A percentile compares a stretch with the other conserved stretches of the same genome.
Conservation (phyloP, 345 rosid genomes). For the Punica granatum region DNA sequence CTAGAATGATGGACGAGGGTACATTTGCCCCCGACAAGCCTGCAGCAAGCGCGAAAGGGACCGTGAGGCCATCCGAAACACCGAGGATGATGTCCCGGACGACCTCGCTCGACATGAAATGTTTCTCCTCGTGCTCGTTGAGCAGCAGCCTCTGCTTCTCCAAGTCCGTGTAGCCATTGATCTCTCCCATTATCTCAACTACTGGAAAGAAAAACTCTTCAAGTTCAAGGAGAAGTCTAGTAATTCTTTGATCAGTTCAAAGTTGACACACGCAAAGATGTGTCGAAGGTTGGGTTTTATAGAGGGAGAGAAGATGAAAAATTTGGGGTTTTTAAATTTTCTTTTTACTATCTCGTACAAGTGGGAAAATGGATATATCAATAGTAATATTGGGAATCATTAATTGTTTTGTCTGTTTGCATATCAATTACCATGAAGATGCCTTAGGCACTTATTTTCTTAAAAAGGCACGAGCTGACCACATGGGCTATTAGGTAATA, state of each 20-base stretch:
- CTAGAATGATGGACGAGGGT: constrained; percentile 70
- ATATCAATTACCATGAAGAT: background rate
- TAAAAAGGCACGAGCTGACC: too few relatives aligned
- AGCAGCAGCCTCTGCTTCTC: constrained; percentile 41
- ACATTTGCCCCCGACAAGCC: constrained; percentile 93
- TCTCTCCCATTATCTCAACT: constrained; percentile 12
- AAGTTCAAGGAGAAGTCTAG: background rate
- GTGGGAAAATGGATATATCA: background rate
- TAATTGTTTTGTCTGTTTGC: background rate
- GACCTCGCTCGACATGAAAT: constrained; percentile 85
- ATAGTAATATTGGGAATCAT: background rate
- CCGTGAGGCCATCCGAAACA: constrained; percentile 91
- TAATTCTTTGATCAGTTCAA: background rate
- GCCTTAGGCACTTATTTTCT: too few relatives aligned
- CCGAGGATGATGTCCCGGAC: constrained; percentile 96
- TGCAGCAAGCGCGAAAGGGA: constrained; percentile 95
- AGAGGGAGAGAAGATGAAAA: background rate
- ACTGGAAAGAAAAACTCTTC: background rate
- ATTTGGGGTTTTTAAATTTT: background rate
- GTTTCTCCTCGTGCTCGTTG: constrained; percentile 66
- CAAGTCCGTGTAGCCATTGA: constrained; percentile 8
- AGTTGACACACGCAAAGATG: background rate
- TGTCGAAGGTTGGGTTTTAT: background rate
- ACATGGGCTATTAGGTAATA: too few relatives aligned
- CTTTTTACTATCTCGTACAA: too few relatives aligned